Base-by-base conservation (phyloP, 2,329 filamentous ascomycete species). In the Ceratocystis huliohia region DNA sequence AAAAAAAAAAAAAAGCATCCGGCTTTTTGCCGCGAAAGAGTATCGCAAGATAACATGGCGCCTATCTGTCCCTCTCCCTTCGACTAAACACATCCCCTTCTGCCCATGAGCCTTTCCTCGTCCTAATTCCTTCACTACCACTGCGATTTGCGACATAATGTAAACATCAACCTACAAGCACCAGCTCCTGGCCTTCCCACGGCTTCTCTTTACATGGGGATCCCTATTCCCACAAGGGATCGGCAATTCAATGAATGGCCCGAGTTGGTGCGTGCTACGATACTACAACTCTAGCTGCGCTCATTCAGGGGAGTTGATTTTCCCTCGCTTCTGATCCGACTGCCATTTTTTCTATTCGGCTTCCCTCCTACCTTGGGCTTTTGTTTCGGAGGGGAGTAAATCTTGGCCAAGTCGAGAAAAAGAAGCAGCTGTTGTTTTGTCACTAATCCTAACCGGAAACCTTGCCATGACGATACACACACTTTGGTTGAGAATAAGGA, bases 121-220 rank as follows among this genome's bases (percentile, higher is more conserved):
- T 20, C 48, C 28, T 53, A 53, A 53, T 53, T 53, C 48, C 48
- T 53, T 53, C 48, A 53, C 48, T 53, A 53, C 48, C 20, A 53
- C 48, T 53, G 28, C 48, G 48, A 53, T 53, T 53, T 53, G 20
- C 48, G 22, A 25, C 48, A 25, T 15, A 37, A 37, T 37, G 7
- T 37, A 37, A 37, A 53, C 48, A 53, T 25, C 4, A 25, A 53
- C 48, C 28, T 53, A 53, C 48, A 53, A 28, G 20, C 20, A 53
- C 48, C 48, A 53, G 48, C 48, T 53, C 20, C 48, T 53, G 48
- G 48, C 48, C 48, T 53, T 53, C 48, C 48, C 48, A 53, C 53
- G 28, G 53, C 53, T 59, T 59, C 28, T 30, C 33, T 59, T 59
- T 59, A 30, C 53, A 59, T 30, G 28, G 25, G 53, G 53, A 59